Evolutionary conservation across 441 rosid genomes (phyloP).

Genomic region (Hura crepitans): DNA sequence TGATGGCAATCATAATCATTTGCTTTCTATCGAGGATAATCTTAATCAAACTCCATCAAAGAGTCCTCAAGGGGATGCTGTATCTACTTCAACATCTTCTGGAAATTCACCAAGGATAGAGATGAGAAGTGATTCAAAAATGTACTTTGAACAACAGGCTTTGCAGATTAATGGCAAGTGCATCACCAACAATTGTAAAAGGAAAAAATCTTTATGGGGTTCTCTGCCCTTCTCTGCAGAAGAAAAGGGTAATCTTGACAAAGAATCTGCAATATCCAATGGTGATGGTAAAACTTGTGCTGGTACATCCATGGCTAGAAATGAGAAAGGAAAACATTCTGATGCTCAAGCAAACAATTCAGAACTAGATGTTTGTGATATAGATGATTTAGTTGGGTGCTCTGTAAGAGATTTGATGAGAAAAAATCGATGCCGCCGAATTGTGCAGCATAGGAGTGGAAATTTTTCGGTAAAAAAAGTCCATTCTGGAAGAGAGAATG

Average conservation of each 20-base stretch:
- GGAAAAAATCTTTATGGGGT: constrained; percentile 59
- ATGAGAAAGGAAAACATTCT: constrained; percentile 32
- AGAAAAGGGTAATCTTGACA: constrained; percentile 35
- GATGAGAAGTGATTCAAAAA: constrained; percentile 38
- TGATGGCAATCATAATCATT: constrained; percentile 24
- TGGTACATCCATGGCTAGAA: constrained; percentile 22
- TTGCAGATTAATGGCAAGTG: constrained; percentile 28
- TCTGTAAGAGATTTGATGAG: constrained; percentile 92
- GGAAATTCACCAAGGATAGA: constrained; percentile 40
- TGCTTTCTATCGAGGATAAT: constrained; percentile 27
- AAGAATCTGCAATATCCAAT: constrained; percentile 28
- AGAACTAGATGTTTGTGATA: constrained; percentile 34
- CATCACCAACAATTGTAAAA: constrained; percentile 35
- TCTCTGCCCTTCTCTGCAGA: constrained; percentile 50
- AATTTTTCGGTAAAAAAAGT: constrained; percentile 36
- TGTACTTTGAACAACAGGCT: constrained; percentile 27
- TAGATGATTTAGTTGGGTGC: constrained; percentile 40
- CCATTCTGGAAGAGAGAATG: constrained; percentile 28
- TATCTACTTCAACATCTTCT: constrained; percentile 35
- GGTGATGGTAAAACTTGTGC: constrained; percentile 32
- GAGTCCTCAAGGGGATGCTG: constrained; percentile 43
- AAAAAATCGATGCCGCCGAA: constrained; percentile 53
- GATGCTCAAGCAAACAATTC: constrained; percentile 30
- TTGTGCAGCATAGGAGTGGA: constrained; percentile 40
- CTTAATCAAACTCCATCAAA: constrained; percentile 34